A percentile compares a stretch with the other conserved stretches of the same genome.
phyloP scores from a whole-genome alignment of 2,329 filamentous ascomycete genomes.

The Juglanconis juglandina region DNA sequence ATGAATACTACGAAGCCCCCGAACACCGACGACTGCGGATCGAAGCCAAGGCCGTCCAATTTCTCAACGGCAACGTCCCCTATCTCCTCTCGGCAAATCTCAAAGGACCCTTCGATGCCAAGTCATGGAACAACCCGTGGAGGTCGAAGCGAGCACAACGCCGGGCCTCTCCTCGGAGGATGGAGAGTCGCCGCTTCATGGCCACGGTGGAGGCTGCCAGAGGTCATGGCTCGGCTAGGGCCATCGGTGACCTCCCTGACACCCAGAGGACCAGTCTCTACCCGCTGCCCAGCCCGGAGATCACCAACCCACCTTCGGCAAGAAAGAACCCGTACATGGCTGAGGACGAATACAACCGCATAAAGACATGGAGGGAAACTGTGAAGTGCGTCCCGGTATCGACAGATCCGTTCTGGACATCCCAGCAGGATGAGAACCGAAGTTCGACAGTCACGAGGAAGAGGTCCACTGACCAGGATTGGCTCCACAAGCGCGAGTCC shows the following conservation, averaged over 20 bases:
- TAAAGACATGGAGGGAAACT: conserved; percentile 16
- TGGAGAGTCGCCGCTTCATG: conserved; percentile 24
- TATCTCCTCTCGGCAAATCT: conserved; percentile 59
- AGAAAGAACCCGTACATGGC: conserved; percentile 22
- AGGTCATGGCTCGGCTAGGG: neutral
- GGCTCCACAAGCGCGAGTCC: conserved; percentile 1
- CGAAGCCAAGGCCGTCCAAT: conserved; percentile 57
- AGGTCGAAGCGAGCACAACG: conserved; percentile 26
- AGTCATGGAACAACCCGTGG: conserved; percentile 54
- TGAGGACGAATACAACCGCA: conserved; percentile 10
- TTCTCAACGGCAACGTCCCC: conserved; percentile 53
- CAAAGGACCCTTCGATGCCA: conserved; percentile 56
- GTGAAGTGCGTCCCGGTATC: conserved; percentile 10
- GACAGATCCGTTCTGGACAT: conserved; percentile 16
- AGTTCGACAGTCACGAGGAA: neutral
- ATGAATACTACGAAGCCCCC: conserved; percentile 48
- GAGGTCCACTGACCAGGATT: conserved; percentile 8
- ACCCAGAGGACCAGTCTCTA: conserved; percentile 17
- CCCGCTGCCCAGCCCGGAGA: conserved; percentile 26
- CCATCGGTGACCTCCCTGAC: conserved; percentile 1
- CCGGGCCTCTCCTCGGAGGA: neutral
- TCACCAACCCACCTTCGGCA: conserved; percentile 19
- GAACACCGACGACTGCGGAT: conserved; percentile 49
- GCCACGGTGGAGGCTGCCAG: neutral
- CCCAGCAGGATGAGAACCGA: neutral